These are phyloP conservation scores for Hypoxylon trugodes DNA, from an alignment of 495 filamentous ascomycete genomes.

Conservation along the genomic window DNA sequence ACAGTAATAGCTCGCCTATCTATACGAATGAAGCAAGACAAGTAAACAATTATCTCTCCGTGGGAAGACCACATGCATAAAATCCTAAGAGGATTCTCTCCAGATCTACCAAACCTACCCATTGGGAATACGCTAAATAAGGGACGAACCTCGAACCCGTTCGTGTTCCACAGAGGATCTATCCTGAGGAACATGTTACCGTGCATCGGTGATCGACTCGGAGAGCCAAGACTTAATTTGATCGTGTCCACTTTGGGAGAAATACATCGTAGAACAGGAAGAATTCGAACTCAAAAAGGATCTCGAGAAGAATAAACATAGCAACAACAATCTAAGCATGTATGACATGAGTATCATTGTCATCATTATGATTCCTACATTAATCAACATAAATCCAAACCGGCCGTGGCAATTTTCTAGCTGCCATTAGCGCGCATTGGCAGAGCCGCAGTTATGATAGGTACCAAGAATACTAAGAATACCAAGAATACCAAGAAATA, in stretches of 20 bases:
- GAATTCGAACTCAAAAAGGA: slow-evolving; percentile 4
- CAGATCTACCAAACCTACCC: slow-evolving; percentile 35
- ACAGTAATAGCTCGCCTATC: slow-evolving; percentile 17
- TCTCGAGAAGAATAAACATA: neutral
- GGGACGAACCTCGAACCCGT: slow-evolving; percentile 16
- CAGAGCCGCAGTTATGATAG: slow-evolving; percentile 30
- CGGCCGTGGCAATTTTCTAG: slow-evolving; percentile 25
- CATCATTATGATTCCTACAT: slow-evolving; percentile 26
- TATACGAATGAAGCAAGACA: slow-evolving; percentile 4
- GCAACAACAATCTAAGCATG: neutral
- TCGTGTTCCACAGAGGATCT: slow-evolving; percentile 19
- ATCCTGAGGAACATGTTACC: slow-evolving; percentile 30
- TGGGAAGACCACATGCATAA: slow-evolving; percentile 10
- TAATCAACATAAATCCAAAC: slow-evolving; percentile 1
- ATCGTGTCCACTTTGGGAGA: neutral
- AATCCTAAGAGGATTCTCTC: slow-evolving; percentile 17
- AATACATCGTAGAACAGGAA: neutral
- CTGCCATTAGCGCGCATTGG: slow-evolving; percentile 21
- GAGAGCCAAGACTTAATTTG: slow-evolving; percentile 14
- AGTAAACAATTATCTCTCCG: no score
- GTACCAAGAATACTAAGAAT: neutral
- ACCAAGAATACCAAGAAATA: neutral
- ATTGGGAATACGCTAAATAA: slow-evolving; percentile 28
- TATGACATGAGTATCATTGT: slow-evolving; percentile 4
- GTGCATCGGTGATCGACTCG: slow-evolving; percentile 17